Evolutionary conservation across 2,329 filamentous ascomycete species (phyloP), one percentile per base, ranked within the genome.

Genomic region (Colletotrichum tropicale): DNA sequence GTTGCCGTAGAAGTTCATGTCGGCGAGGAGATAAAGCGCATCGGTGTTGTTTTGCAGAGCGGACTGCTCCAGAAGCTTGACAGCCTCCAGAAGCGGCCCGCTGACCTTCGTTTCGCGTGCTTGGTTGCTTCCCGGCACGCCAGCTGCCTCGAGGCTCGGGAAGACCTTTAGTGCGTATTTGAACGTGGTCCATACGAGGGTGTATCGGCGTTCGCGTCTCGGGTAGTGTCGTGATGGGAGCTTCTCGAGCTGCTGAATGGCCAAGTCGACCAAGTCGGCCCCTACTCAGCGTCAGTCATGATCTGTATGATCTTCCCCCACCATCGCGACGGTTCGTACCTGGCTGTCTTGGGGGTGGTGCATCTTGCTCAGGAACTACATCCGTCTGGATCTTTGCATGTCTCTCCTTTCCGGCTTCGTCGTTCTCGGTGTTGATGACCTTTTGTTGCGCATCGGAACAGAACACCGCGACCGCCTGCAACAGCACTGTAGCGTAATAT

Each of bases 1-100:
- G 85, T 98, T 98, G 82, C 97, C 97, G 81, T 97, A 96, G 85
- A 98, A 98, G 87, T 98, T 98, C 90, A 99, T 93, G 83, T 99
- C 95, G 21, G 95, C 97, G 28, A 99, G 89, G 18, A 98, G 88
- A 81, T 94, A 98, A 61, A 98, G 91, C 7, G 97, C 97, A 83
- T 99, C 96, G 3, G 95, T 90, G 81, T 95, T 92, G 78, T 91
- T 91, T 76, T 88, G 85, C 18, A 84, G 83, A 16, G 89, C 88
- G 1, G 90, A 88, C 72, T 88, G 84, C 76, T 91, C 86, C 24
- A 92, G 87, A 26, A 91, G 84, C 70, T 85, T 84, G 28, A 91
- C 88, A 7, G 90, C 90, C 34, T 89, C 87, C 28, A 87, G 80
- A 7, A 91, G 84, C 36, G 87, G 86, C 0, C 88, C 86, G 62